Evolutionary conservation across 2,329 filamentous ascomycete genomes (phyloP).

Genomic region (Myriosclerotinia duriaeana): DNA sequence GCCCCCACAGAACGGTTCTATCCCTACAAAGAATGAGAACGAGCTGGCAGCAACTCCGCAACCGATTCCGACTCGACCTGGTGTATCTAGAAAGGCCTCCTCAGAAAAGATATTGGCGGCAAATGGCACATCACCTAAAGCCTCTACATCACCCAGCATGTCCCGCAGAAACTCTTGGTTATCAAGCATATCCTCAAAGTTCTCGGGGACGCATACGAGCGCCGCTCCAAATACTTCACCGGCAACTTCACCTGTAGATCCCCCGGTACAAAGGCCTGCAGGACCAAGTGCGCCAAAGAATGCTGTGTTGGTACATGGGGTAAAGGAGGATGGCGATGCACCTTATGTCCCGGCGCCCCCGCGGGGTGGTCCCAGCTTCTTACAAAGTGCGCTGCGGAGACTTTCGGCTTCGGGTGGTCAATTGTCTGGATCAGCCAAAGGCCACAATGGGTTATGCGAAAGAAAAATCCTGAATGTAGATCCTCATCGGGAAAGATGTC

Average conservation of each 20-base stretch:
- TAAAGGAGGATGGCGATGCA: constrained; percentile 57
- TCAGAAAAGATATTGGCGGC: constrained; percentile 34
- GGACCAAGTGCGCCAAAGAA: constrained; percentile 50
- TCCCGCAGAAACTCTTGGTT: constrained; percentile 79
- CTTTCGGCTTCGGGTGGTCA: constrained; percentile 60
- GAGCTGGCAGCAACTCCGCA: constrained; percentile 1
- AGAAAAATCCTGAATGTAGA: constrained; percentile 84
- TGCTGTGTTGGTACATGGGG: constrained; percentile 58
- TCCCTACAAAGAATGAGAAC: constrained; percentile 15
- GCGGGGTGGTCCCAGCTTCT: constrained; percentile 68
- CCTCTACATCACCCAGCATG: constrained; percentile 29
- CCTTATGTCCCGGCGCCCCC: constrained; percentile 76
- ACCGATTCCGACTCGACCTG: constrained; percentile 29
- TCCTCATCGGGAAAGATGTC: constrained; percentile 72
- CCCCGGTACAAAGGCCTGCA: constrained; percentile 38
- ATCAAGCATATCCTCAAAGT: constrained; percentile 87
- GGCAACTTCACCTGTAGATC: constrained; percentile 37
- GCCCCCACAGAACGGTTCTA: constrained; percentile 9
- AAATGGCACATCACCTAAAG: constrained; percentile 35
- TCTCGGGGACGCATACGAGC: constrained; percentile 53
- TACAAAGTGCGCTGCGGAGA: constrained; percentile 78
- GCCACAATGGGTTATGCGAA: constrained; percentile 71
- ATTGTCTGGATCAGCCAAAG: constrained; percentile 45
- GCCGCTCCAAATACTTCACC: constrained; percentile 33
- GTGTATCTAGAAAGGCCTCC: constrained; percentile 33